Conservation (phyloP, 306 rosid species). For the Lathyrus tuberosus region DNA sequence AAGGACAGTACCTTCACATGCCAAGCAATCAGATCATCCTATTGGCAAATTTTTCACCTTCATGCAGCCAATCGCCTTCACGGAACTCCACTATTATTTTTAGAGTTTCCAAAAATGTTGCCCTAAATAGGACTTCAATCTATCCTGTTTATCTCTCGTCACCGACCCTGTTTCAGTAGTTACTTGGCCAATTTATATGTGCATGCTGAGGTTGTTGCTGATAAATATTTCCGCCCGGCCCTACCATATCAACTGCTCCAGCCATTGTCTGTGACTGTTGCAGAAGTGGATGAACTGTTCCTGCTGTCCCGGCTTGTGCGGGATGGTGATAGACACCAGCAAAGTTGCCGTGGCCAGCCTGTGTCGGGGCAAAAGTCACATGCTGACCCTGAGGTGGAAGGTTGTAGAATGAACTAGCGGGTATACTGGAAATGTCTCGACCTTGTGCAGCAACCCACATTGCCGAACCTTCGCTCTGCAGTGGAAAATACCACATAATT, state of each 20-base stretch:
- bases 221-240: constrained; percentile 88
- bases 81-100: constrained; percentile 56
- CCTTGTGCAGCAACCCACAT: constrained; percentile 95
- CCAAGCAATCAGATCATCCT: constrained; percentile 75
- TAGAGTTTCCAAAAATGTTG: constrained; percentile 50
- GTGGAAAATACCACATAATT: constrained; percentile 37
- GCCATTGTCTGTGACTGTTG: constrained; percentile 95
- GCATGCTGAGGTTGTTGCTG: constrained; percentile 88
- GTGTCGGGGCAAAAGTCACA: constrained; percentile 84
- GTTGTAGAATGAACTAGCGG: constrained; percentile 84
- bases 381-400: constrained; percentile 92
- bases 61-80: constrained; percentile 53
- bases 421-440: constrained; percentile 79
- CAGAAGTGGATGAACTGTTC: constrained; percentile 82
- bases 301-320: constrained; percentile 75
- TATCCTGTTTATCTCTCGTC: constrained; percentile 55
- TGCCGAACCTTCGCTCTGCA: constrained; percentile 88
- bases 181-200: constrained; percentile 91
- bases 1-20: constrained; percentile 66
- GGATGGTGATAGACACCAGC: constrained; percentile 88
- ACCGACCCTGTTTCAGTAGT: constrained; percentile 57
- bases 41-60: constrained; percentile 56
- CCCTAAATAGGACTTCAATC: constrained; percentile 49
- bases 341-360: constrained; percentile 80
- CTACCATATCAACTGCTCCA: constrained; percentile 90